Base-by-base conservation (phyloP, 108 stramenopile genomes). In the Cyclotella baltica region DNA sequence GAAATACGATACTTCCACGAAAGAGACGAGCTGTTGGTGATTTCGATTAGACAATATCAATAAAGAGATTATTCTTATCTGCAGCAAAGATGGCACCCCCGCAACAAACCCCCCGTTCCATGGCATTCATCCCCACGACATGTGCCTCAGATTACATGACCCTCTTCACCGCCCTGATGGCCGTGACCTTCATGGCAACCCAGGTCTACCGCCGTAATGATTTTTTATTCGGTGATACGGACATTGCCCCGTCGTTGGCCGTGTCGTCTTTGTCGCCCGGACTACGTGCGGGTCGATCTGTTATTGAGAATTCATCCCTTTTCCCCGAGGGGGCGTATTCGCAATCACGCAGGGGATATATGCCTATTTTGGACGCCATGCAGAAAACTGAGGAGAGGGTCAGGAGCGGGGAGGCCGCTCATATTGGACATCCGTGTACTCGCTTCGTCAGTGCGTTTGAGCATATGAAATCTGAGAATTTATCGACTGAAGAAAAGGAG, bases 361-460 rank as follows among this genome's bases (percentile, higher is more conserved):
- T 55, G 55, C 55, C 55, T 10, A 25, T 55, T n/a, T 55, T 23
- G 20, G 55, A 55, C 25, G 22, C 22, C 5, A 55, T 55, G 55
- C 11, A 22, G 55, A 55, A 4, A 23, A 23, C 55, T 23, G 13
- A 55, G 5, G 2, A 55, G 11, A 55, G 25, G 55, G 1, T 55
- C 3, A 22, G 25, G 55, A 55, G 55, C 25, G 55, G 55, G 3
- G 23, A 55, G 11, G 55, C 55, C 10, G 55, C 55, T 25, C 55
- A 55, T 2, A 55, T 55, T 55, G 55, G 55, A 25, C 55, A 55
- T 55, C 55, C 55, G 22, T 55, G 55, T 5, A 55, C 55, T n/a
- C 55, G 55, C 20, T 55, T 55, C 25, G 55, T 55, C 1, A 55
- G 55, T 55, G n/a, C 55, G 5, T 55, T 55, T 25, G 25, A 55